phyloP scores from a whole-genome alignment of 2,329 filamentous ascomycete genomes.

The Celoporthe dispersa region DNA sequence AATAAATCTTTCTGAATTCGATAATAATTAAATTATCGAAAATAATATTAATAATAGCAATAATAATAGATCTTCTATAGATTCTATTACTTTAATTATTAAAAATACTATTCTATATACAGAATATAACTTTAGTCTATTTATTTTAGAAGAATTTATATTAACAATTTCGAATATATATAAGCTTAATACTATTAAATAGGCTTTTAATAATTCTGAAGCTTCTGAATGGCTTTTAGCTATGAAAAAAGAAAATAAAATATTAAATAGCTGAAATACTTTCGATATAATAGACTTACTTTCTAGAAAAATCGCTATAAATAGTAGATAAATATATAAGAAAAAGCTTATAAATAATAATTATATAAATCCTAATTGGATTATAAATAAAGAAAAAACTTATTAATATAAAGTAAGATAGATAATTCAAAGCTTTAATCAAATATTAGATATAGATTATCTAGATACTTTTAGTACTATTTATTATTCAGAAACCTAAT shows the following conservation, averaged over 20 bases:
- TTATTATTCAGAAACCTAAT: constrained; percentile 17
- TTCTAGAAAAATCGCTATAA: neutral
- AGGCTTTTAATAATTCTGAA: neutral
- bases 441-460: constrained; percentile 21
- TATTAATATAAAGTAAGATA: constrained; percentile 17
- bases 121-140: no score
- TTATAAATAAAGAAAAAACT: constrained; percentile 23
- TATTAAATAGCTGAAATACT: no score
- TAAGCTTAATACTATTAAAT: no score
- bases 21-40: neutral
- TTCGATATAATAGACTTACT: no score
- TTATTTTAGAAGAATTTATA: no score
- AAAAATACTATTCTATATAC: no score
- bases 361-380: neutral
- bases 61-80: no score
- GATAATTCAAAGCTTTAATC: constrained; percentile 12
- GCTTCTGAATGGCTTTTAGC: no score
- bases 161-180: no score
- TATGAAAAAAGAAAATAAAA: no score
- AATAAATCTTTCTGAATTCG: neutral
- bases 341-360: constrained; percentile 7
- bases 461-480: constrained; percentile 25
- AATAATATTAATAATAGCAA: no score
- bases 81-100: no score
- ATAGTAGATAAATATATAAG: neutral